Base-by-base conservation (phyloP, 257 asterid genomes). In the Solanum ossicruentum region DNA sequence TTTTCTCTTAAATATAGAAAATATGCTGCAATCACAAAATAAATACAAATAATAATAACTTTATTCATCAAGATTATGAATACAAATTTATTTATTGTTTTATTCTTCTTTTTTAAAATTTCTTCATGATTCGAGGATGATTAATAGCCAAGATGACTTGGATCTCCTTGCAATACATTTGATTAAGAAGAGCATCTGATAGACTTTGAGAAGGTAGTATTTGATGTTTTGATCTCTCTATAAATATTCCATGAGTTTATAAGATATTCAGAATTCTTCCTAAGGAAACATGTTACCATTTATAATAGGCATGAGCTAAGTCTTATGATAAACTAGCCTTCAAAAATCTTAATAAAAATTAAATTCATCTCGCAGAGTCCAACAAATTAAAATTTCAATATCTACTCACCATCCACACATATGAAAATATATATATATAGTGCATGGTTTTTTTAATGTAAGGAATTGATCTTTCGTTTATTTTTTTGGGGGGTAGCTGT, bases 81-180 rank as follows among this genome's bases (percentile, higher is more conserved):
- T 11, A 18, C 5, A 57, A 18, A 8, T 57, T 8, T 57, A 0
- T 57, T 18, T 18, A 1, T 57, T 4, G 0, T 20, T 18, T 57
- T 5, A 3, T 57, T 57, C 2, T 57, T 18, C 2, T 18, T 4
- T 57, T 8, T 57, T 8, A 57, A 8, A 3, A 57, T 57, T 18
- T 55, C 8, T 0, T 5, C 0, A 4, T 18, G 10, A 57, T 57
- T 57, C 0, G 0, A 3, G 12, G 1, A 8, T 18, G 8, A 23
- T 57, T 57, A 57, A 2, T 7, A 57, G 6, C 11, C 20, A 57
- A 7, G 6, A 57, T 56, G 12, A 56, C 17, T 17, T 18, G 11
- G 2, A 56, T 18, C 63, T 56, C 63, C 63, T 56, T 56, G 5
- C 23, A 18, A 2, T 17, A 17, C 20, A 57, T 57, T 57, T 57